Evolutionary conservation across 2,329 filamentous ascomycete species (phyloP).

Genomic region (Alternaria sp.): DNA sequence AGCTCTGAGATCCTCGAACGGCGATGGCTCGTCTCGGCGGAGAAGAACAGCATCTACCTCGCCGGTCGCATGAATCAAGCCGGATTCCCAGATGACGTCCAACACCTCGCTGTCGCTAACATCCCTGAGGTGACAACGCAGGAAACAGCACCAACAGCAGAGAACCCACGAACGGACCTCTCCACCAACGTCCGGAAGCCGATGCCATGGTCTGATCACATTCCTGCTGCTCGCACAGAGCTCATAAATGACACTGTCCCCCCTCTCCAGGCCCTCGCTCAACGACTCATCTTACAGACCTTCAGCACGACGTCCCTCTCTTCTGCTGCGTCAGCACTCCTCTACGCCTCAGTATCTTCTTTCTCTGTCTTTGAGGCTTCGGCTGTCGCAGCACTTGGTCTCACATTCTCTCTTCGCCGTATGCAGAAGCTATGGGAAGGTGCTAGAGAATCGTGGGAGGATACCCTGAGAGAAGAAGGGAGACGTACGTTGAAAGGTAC

Average conservation of each 20-base stretch:
- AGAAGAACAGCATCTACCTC: conserved; percentile 83
- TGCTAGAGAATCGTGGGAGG: conserved; percentile 61
- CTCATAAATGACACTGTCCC: conserved; percentile 54
- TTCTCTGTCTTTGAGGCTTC: conserved; percentile 65
- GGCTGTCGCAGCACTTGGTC: conserved; percentile 65
- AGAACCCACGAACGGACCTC: conserved; percentile 28
- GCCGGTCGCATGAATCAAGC: conserved; percentile 77
- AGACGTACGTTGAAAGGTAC: conserved; percentile 63
- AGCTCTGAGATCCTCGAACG: conserved; percentile 79
- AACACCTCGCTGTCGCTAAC: conserved; percentile 2
- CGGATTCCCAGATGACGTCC: conserved; percentile 55
- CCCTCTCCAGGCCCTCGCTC: conserved; percentile 55
- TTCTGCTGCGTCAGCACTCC: conserved; percentile 63
- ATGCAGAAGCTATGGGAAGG: conserved; percentile 68
- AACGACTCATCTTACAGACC: conserved; percentile 71
- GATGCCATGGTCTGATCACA: conserved; percentile 75
- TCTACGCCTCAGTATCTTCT: conserved; percentile 62
- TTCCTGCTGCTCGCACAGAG: conserved; percentile 70
- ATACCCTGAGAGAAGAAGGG: conserved; percentile 64
- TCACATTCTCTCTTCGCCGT: conserved; percentile 64
- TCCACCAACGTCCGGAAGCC: conserved; percentile 39
- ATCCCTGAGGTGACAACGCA: conserved; percentile 25
- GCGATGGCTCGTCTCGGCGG: conserved; percentile 78
- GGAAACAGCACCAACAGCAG: conserved; percentile 28
- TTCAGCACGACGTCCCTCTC: conserved; percentile 71